Evolutionary conservation across 768 basidiomycete species (phyloP).

Genomic region (Rhodotorula toruloides): DNA sequence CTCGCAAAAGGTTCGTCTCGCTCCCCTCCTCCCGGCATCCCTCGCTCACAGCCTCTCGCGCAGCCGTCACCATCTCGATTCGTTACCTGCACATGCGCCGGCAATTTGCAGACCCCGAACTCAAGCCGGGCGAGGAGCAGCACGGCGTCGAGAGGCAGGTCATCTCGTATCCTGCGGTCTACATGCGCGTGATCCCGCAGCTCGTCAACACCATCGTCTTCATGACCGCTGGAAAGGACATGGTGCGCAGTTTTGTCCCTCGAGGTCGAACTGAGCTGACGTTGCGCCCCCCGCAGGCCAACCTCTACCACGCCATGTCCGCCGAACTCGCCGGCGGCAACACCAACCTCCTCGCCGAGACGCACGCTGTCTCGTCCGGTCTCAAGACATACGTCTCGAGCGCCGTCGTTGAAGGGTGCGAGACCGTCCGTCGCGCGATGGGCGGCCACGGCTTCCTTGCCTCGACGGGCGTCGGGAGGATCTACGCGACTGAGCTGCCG

Average conservation of each 20-base stretch:
- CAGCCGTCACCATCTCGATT: slow-evolving; percentile 61
- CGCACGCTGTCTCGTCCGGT: slow-evolving; percentile 66
- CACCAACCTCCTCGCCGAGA: slow-evolving; percentile 61
- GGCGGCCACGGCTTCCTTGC: slow-evolving; percentile 73
- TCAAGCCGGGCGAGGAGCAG: slow-evolving; percentile 50
- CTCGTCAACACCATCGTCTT: slow-evolving; percentile 66
- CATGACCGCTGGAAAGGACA: slow-evolving; percentile 58
- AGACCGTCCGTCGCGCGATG: slow-evolving; percentile 49
- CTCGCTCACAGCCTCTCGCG: background rate
- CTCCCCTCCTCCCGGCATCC: background rate
- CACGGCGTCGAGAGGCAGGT: slow-evolving; percentile 59
- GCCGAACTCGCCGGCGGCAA: slow-evolving; percentile 56
- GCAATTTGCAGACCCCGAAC: slow-evolving; percentile 52
- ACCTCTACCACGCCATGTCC: slow-evolving; percentile 55
- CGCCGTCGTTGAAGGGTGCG: slow-evolving; percentile 45
- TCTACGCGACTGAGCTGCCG: slow-evolving; percentile 46
- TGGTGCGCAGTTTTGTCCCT: slow-evolving; percentile 51
- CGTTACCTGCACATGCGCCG: slow-evolving; percentile 68
- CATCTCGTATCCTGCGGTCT: slow-evolving; percentile 66
- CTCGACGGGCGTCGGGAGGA: slow-evolving; percentile 60
- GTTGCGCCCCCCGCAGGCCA: slow-evolving; percentile 47
- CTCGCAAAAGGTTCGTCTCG: slow-evolving; percentile 58
- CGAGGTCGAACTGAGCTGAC: background rate
- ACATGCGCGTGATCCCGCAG: slow-evolving; percentile 66
- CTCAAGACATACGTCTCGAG: slow-evolving; percentile 61